Base-by-base conservation (phyloP, 1,139 yeast genomes). In the Taphrina wiesneri region DNA sequence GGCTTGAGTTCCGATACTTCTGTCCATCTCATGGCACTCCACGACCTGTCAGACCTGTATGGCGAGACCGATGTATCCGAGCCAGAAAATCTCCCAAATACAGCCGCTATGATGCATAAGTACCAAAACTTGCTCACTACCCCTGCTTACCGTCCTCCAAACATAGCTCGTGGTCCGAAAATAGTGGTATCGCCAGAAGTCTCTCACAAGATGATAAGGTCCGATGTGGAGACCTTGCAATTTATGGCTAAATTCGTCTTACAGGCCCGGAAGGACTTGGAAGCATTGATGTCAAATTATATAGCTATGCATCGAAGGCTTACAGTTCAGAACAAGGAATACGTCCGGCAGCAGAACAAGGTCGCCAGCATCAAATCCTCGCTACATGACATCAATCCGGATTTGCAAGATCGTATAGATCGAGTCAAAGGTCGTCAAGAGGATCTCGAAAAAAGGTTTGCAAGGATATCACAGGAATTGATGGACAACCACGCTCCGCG, bases 371-470 rank as follows among this genome's bases (percentile, higher is more conserved):
- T 54, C 32, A 19, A 30, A 32, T 6, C 45, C 7, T 39, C 47
- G 21, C 32, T 11, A 19, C 19, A 34, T 23, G 34, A 34, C 19
- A 13, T 36, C 45, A 39, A 26, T 26, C 6, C 36, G 4, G 36
- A 32, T 30, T 15, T 25, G 53, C n/a, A 67, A 45, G 43, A 39
- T 36, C 59, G 63, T 25, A 67, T 69, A 57, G 70, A 66, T 17
- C 67, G 23, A 15, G 63, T 56, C 23, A 59, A 72, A 6, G 70
- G 69, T 19, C 78, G 77, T 45, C 82, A 80, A 65, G 67, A 69
- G 13, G 32, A 56, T 1, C 68, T 80, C 13, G 71, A 73, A 23
- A 69, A 71, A 21, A 75, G 84, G 57, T 70, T 79, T 9, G 70
- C 70, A 3, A 67, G 67, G 15, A 69, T 82, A 7, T 71, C 73